A percentile compares a stretch with the other conserved stretches of the same genome.
These are phyloP conservation scores for Neurospora sp. DNA, from an alignment of 495 filamentous ascomycete genomes.

Conservation along the genomic window DNA sequence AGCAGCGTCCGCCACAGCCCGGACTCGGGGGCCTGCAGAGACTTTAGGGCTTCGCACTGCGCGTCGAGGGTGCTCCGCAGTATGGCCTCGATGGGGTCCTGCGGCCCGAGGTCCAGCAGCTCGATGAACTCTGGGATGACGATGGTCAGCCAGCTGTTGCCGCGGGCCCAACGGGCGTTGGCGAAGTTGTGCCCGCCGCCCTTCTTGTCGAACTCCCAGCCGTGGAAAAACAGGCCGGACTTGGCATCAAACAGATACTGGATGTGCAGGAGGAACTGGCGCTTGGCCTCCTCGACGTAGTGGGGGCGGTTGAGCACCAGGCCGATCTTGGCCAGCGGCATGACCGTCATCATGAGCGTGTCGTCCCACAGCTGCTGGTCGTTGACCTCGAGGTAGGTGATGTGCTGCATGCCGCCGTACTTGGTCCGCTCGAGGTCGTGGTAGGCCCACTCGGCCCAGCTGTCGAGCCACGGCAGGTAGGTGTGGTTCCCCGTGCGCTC, in stretches of 20 bases:
- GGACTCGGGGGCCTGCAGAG: conserved; percentile 37
- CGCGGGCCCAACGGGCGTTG: conserved; percentile 56
- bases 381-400: conserved; percentile 55
- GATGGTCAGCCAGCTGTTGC: conserved; percentile 59
- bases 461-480: conserved; percentile 59
- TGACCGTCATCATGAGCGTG: conserved; percentile 70
- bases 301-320: conserved; percentile 49
- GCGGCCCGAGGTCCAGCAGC: conserved; percentile 41
- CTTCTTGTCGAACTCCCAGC: conserved; percentile 53
- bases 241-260: conserved; percentile 60
- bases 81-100: conserved; percentile 51
- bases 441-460: conserved; percentile 70
- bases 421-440: conserved; percentile 57
- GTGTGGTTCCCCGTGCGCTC: conserved; percentile 51
- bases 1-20: conserved; percentile 63
- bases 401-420: conserved; percentile 64
- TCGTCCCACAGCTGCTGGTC: conserved; percentile 67
- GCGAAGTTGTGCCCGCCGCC: conserved; percentile 51
- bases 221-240: conserved; percentile 63
- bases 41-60: conserved; percentile 49
- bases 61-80: conserved; percentile 50
- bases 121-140: conserved; percentile 65
- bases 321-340: conserved; percentile 68
- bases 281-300: conserved; percentile 63
- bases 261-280: conserved; percentile 61